Evolutionary conservation across 2,329 filamentous ascomycete species (phyloP).

Genomic region (Fusarium hostae): DNA sequence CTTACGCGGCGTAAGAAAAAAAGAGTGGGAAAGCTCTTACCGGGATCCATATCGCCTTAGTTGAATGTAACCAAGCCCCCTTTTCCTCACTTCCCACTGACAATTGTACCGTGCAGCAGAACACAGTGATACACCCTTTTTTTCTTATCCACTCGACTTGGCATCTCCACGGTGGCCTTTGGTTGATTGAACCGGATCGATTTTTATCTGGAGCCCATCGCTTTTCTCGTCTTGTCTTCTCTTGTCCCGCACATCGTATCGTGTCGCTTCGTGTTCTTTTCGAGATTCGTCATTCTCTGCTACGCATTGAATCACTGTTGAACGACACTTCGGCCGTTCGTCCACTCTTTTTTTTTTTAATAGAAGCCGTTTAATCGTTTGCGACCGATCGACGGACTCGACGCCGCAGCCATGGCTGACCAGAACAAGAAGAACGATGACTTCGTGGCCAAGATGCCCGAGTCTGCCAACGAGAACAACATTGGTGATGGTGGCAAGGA

Average conservation of each 20-base stretch:
- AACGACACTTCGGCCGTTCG: constrained; percentile 40
- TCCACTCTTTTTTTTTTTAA: constrained; percentile 32
- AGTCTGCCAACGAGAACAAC: constrained; percentile 23
- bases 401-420: constrained; percentile 28
- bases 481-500: constrained; percentile 39
- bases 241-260: constrained; percentile 5
- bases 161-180: constrained; percentile 28
- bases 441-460: constrained; percentile 36
- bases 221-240: constrained; percentile 8
- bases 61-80: constrained; percentile 27
- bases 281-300: constrained; percentile 15
- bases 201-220: constrained; percentile 20
- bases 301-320: constrained; percentile 13
- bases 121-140: constrained; percentile 12
- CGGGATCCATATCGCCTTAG: constrained; percentile 13
- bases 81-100: constrained; percentile 13
- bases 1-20: constrained; percentile 19
- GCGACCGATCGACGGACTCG: constrained; percentile 11
- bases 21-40: constrained; percentile 15
- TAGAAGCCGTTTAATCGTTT: constrained; percentile 6
- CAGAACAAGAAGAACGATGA: constrained; percentile 41
- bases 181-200: constrained; percentile 30
- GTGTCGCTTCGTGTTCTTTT: constrained; percentile 7
- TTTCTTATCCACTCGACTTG: constrained; percentile 23
- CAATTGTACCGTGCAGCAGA: constrained; percentile 2